Evolutionary conservation across 2,329 filamentous ascomycete genomes (phyloP), one percentile per base, ranked within the genome.

Genomic region (Whalleya microplaca): DNA sequence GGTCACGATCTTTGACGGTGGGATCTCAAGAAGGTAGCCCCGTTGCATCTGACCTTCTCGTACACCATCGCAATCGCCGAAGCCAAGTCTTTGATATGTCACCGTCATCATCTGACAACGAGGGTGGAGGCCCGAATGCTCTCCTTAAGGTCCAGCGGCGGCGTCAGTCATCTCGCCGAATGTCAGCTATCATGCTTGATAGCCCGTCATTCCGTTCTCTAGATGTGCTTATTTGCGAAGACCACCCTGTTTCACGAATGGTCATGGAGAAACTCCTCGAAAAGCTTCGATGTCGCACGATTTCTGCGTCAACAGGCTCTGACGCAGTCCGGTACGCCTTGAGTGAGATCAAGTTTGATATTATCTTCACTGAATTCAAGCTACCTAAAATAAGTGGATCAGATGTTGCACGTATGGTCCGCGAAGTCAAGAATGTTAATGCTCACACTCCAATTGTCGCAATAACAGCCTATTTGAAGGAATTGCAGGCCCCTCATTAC

Each of bases 211-310:
- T 97, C 75, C 85, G 95, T 27, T 92, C 95, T 1, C 76, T 99
- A 49, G 95, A 99, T 73, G 90, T 99, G 5, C 80, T 99, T 49
- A 96, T 99, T 49, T 98, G 95, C 71, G 95, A 99, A 75, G 95
- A 99, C 68, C 95, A 99, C 72, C 95, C 95, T 0, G 94, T 99
- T 3, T 96, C 95, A 5, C 86, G 94, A 20, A 87, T 99, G 79
- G 94, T 99, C n/a, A 98, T 99, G 94, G 95, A 99, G 71, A 95
- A 96, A 67, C 78, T 99, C 7, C 82, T 99, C 50, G 95, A 99
- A 73, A 99, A 98, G 75, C 80, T 98, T 37, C 89, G 92, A 37
- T 99, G 95, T 69, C 90, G 95, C 42, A 97, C 94, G 8, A 95
- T 99, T 67, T 92, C 91, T 2, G 94, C 95, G 3, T 84, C 88